These are phyloP conservation scores for Vickermania spadyakhi DNA, from an alignment of 208 protist species.

Conservation along the genomic window DNA sequence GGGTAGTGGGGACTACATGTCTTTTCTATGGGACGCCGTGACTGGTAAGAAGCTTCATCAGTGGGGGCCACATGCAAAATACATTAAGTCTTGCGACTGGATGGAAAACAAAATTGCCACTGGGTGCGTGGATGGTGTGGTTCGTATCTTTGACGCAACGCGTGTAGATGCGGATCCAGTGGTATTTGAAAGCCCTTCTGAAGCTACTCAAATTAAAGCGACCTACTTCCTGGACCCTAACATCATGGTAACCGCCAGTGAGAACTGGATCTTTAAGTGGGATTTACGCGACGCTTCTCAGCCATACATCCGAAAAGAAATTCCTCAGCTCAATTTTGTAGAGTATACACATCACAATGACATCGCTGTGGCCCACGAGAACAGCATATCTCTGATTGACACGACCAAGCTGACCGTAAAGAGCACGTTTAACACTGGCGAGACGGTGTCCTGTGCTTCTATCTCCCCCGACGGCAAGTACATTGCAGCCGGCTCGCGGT, in stretches of 20 bases:
- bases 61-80: constrained; percentile 87
- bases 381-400: constrained; percentile 85
- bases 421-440: constrained; percentile 59
- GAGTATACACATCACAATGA: constrained; percentile 81
- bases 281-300: constrained; percentile 78
- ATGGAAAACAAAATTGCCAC: constrained; percentile 78
- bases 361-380: constrained; percentile 79
- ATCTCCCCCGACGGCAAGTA: constrained; percentile 77
- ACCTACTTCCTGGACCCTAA: constrained; percentile 81
- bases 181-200: constrained; percentile 41
- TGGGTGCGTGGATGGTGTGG: constrained; percentile 85
- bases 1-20: constrained; percentile 90
- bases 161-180: constrained; percentile 70
- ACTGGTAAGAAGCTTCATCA: constrained; percentile 85
- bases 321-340: constrained; percentile 78
- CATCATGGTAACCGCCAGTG: constrained; percentile 77
- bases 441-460: constrained; percentile 82
- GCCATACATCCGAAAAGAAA: constrained; percentile 73
- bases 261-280: constrained; percentile 86
- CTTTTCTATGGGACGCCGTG: constrained; percentile 90
- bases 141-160: constrained; percentile 87
- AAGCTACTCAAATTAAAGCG: constrained; percentile 66
- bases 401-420: constrained; percentile 70
- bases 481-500: constrained; percentile 76
- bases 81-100: constrained; percentile 92